These are phyloP conservation scores for Clarireedia sp. DNA, from an alignment of 2,329 filamentous ascomycete species.

Conservation along the genomic window DNA sequence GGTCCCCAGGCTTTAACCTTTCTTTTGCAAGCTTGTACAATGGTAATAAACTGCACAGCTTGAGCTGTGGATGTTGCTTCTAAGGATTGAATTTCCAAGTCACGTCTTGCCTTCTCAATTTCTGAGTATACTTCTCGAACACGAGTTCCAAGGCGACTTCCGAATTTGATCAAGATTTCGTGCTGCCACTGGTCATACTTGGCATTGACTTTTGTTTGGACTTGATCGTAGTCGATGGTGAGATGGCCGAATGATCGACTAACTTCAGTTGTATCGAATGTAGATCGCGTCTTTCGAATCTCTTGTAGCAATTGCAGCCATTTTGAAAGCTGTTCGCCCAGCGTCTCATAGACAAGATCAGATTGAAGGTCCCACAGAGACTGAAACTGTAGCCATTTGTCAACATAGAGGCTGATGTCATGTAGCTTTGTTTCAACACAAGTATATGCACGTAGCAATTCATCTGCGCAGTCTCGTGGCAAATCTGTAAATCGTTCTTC, in stretches of 20 bases:
- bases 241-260: constrained; percentile 89
- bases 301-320: constrained; percentile 97
- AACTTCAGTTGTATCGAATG: constrained; percentile 95
- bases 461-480: constrained; percentile 71
- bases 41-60: constrained; percentile 96
- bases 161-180: constrained; percentile 91
- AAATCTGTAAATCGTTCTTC: constrained; percentile 75
- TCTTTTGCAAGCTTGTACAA: constrained; percentile 90
- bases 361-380: constrained; percentile 97
- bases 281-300: constrained; percentile 88
- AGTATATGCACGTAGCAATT: constrained; percentile 71
- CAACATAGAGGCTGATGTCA: constrained; percentile 77
- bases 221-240: constrained; percentile 95
- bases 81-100: constrained; percentile 84
- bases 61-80: constrained; percentile 94
- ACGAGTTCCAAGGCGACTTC: constrained; percentile 74
- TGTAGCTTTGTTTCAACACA: constrained; percentile 76
- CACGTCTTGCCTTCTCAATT: constrained; percentile 80
- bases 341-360: constrained; percentile 85
- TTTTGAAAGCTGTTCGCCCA: constrained; percentile 83
- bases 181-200: constrained; percentile 99
- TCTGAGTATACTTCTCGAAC: constrained; percentile 91
- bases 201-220: constrained; percentile 96
- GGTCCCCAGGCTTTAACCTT: constrained; percentile 92
- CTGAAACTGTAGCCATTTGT: constrained; percentile 98